Evolutionary conservation across 202 grass and related monocot species (phyloP), one percentile per base, ranked within the genome.

Genomic region (Musa balbisiana): DNA sequence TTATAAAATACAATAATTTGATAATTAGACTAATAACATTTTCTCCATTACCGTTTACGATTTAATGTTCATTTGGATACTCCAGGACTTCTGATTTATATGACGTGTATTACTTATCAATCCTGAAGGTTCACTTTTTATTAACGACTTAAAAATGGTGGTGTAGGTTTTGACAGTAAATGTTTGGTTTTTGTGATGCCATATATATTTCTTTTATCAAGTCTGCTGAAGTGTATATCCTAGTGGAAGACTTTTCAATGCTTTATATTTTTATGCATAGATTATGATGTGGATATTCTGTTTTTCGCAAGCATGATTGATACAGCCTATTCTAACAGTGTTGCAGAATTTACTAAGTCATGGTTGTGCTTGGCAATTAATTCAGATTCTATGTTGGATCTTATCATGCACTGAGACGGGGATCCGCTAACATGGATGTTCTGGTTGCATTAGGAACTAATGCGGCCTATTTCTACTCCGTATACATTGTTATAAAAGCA

Each of bases 381-480:
- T 33, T 53, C 75, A 99, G 95, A 80, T 99, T 99, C 83, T 99
- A 99, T 11, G 16, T 94, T 82, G 95, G 95, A 81, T 85, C 91
- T 60, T 99, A 99, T 80, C 89, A 99, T 85, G 91, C 95, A 75
- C 25, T 99, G 58, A 95, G 84, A 88, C 76, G 95, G 53, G 91
- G 88, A 70, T 95, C 87, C 68, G 85, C 95, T 62, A 99, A 99
- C 87, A 99, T 99, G 95, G 95, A 99, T 73, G 95, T 99, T 67
- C 75, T 99, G 69, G 91, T 99, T 49, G 88, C 95, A 76, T 89
- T 99, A 77, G 95, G 95, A 84, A 99, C 95, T 73, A 99, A 99
- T 88, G 91, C 89, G 73, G 91, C 95, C 10, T 99, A 95, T 71
- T 99, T 99, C 82, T 99, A 99, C 80, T 99, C 95, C 10, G 76